Conservation (phyloP, 2,329 filamentous ascomycete species). For the Aspergillus calidoustus region DNA sequence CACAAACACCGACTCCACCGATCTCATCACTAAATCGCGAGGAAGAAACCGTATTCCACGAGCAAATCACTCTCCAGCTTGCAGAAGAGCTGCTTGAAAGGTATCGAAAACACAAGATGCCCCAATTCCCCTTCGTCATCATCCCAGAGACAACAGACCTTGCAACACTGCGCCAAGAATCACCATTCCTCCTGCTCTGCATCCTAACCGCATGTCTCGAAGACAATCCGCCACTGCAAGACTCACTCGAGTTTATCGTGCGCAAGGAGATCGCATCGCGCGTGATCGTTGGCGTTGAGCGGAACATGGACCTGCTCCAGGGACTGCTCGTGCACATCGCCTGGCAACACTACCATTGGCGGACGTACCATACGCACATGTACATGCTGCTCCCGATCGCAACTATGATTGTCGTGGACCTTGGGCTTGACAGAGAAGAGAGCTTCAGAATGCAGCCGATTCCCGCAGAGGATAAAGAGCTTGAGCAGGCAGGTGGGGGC, state of each 20-base stretch:
- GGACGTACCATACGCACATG: conserved; percentile 16
- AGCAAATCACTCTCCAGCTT: not conserved
- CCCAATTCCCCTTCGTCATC: conserved; percentile 20
- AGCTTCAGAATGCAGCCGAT: not conserved
- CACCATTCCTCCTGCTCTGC: conserved; percentile 15
- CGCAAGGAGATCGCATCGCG: conserved; percentile 5
- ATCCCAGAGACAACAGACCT: conserved; percentile 5
- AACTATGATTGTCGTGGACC: conserved; percentile 5
- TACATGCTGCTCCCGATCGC: conserved; percentile 17
- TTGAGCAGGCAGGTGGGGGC: not conserved
- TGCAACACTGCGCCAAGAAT: conserved; percentile 4
- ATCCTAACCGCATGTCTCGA: conserved; percentile 9
- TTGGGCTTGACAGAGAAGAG: not conserved
- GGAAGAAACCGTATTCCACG: not conserved
- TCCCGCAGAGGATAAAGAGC: not conserved
- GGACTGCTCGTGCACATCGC: conserved; percentile 20
- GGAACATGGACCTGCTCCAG: conserved; percentile 17
- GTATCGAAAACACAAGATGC: conserved; percentile 17
- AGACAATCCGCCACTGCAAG: conserved; percentile 6
- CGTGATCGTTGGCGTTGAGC: conserved; percentile 11
- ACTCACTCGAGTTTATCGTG: conserved; percentile 6
- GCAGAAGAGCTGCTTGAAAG: conserved; percentile 9
- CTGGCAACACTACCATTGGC: conserved; percentile 21
- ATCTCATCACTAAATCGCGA: not conserved
- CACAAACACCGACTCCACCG: not conserved